Conservation (phyloP, 2,329 filamentous ascomycete genomes). For the Neopestalotiopsis rosae region DNA sequence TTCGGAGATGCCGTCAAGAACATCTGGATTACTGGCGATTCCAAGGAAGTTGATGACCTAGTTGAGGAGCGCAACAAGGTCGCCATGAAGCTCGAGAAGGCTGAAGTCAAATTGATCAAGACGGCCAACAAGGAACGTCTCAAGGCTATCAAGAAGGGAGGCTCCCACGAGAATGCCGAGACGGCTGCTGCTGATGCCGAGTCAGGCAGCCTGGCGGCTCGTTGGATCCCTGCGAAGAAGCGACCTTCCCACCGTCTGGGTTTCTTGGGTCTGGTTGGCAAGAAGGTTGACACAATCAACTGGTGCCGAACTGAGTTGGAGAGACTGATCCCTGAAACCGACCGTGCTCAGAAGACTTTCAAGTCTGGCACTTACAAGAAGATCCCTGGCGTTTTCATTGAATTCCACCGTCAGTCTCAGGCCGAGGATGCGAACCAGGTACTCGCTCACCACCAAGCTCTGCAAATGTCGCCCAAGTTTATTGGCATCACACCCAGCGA, state of each 20-base stretch:
- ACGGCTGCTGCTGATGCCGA: constrained; percentile 63
- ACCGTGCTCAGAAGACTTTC: constrained; percentile 71
- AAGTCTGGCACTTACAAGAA: constrained; percentile 67
- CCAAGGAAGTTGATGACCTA: constrained; percentile 76
- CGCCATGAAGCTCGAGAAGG: constrained; percentile 81
- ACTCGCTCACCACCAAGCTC: constrained; percentile 82
- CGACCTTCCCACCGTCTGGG: constrained; percentile 78
- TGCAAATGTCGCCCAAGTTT: constrained; percentile 86
- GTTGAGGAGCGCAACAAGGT: constrained; percentile 82
- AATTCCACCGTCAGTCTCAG: constrained; percentile 81
- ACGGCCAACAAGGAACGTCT: constrained; percentile 74
- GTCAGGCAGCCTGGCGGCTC: constrained; percentile 72
- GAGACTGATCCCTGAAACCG: constrained; percentile 74
- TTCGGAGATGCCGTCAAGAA: constrained; percentile 84
- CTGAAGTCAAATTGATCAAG: constrained; percentile 85
- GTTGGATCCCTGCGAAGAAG: constrained; percentile 75
- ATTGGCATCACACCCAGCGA: constrained; percentile 84
- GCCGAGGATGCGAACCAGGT: constrained; percentile 89
- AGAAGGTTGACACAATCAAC: constrained; percentile 93
- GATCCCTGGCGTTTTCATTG: constrained; percentile 84
- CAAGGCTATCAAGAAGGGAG: constrained; percentile 70
- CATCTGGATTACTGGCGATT: constrained; percentile 83
- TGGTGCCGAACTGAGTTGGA: constrained; percentile 83
- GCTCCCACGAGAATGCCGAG: constrained; percentile 47
- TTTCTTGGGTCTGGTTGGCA: constrained; percentile 72